Percentiles rank a stretch among this genome's conserved stretches.
These are phyloP conservation scores for Pleurostoma richardsiae DNA, from an alignment of 2,329 filamentous ascomycete genomes.

Conservation along the genomic window DNA sequence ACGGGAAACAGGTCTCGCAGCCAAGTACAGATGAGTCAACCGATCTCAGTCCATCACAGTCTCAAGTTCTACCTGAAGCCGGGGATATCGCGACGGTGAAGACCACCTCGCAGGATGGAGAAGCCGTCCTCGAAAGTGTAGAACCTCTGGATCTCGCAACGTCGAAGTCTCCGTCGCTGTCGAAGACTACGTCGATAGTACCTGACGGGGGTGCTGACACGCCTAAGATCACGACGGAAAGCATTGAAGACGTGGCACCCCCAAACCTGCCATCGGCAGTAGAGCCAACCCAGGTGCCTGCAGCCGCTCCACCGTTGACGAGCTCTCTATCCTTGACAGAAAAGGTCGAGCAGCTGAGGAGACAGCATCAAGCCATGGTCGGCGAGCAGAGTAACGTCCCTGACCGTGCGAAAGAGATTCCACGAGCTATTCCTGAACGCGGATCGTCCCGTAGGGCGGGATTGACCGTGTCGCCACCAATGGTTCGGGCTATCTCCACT, in stretches of 20 bases:
- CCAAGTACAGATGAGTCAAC: background rate
- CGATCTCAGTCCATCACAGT: no score
- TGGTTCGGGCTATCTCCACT: constrained; percentile 49
- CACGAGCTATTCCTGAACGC: constrained; percentile 20
- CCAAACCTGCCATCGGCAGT: constrained; percentile 7
- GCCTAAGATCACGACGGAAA: no score
- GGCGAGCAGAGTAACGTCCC: constrained; percentile 12
- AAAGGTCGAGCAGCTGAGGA: constrained; percentile 46
- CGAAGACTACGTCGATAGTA: constrained; percentile 7
- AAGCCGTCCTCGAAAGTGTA: constrained; percentile 35
- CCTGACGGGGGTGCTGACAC: no score
- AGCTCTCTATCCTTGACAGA: constrained; percentile 30
- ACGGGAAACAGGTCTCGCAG: constrained; percentile 15
- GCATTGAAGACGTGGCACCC: background rate
- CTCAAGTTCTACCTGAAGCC: no score
- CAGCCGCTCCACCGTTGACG: constrained; percentile 5
- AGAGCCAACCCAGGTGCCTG: constrained; percentile 2
- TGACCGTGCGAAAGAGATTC: constrained; percentile 8
- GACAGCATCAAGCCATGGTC: constrained; percentile 34
- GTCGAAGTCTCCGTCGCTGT: constrained; percentile 22
- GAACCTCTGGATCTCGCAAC: constrained; percentile 46
- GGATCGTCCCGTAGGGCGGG: constrained; percentile 38
- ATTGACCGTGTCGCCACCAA: constrained; percentile 42
- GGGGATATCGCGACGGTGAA: background rate
- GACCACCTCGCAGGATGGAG: background rate